Percentiles rank a stretch among this genome's conserved stretches.
phyloP scores from a whole-genome alignment of 306 rosid species.

The Gleditsia sinensis region DNA sequence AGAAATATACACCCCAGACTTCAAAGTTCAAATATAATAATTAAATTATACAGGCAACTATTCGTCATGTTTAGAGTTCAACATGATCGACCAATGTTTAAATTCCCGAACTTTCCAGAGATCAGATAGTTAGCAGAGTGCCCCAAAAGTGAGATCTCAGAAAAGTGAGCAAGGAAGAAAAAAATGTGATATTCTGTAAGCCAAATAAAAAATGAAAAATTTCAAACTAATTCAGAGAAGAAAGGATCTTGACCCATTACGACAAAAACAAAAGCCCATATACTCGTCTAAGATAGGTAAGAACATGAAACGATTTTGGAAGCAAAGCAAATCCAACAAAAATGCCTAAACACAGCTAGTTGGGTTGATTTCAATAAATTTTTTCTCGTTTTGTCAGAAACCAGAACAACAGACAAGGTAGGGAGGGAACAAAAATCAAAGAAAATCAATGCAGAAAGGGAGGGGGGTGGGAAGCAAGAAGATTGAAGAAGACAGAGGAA shows the following conservation, averaged over 20 bases:
- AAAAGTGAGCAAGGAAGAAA: not conserved
- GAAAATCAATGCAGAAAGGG: too few species aligned
- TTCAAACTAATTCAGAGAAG: not conserved
- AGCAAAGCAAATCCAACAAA: not conserved
- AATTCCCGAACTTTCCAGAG: not conserved
- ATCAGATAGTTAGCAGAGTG: not conserved
- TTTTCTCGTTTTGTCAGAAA: not conserved
- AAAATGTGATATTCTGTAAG: not conserved
- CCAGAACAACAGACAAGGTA: not conserved
- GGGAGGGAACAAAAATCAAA: not conserved
- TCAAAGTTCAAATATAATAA: not conserved
- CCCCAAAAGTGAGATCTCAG: conserved; percentile 30
- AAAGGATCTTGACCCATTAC: not conserved
- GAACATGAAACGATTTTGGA: not conserved
- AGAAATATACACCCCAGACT: not conserved
- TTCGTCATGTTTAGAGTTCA: not conserved
- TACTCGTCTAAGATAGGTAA: not conserved
- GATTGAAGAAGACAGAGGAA: not conserved
- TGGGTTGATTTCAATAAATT: not conserved
- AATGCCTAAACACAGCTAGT: not conserved
- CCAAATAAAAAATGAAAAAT: not conserved
- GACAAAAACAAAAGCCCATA: not conserved
- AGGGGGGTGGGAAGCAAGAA: not conserved
- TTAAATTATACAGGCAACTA: not conserved
- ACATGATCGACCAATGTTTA: not conserved